Evolutionary conservation across 495 filamentous ascomycete genomes (phyloP).

Genomic region (Penicillium salamii): DNA sequence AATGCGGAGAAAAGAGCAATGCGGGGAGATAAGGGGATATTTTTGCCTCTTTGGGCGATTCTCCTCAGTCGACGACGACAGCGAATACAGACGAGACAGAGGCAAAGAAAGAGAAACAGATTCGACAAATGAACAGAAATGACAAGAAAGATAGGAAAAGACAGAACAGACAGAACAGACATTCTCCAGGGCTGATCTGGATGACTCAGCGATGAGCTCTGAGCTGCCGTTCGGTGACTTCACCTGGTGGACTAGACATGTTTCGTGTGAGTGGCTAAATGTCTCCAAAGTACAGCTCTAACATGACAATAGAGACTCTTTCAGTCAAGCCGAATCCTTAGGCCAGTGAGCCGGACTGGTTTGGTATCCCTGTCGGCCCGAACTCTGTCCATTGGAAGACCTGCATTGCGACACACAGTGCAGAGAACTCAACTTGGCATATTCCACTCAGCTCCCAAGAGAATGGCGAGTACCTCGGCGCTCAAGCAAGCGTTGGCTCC

Average conservation of each 20-base stretch:
- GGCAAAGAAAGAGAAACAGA: no score
- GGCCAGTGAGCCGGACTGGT: background rate
- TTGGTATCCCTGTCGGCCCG: background rate
- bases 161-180: no score
- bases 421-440: background rate
- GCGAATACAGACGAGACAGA: no score
- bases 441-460: conserved; percentile 7
- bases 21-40: conserved; percentile 20
- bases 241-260: no score
- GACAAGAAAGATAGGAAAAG: no score
- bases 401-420: background rate
- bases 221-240: no score
- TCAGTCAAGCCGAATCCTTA: background rate
- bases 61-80: no score
- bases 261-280: no score
- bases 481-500: conserved; percentile 22
- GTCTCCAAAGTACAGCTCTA: background rate
- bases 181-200: no score
- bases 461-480: conserved; percentile 3
- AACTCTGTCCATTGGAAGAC: background rate
- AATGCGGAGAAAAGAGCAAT: conserved; percentile 5
- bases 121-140: no score
- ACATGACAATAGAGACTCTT: background rate
- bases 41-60: conserved; percentile 14
- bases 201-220: no score